These are phyloP conservation scores for Boletus rex-veris DNA, from an alignment of 768 basidiomycete species.

Conservation along the genomic window DNA sequence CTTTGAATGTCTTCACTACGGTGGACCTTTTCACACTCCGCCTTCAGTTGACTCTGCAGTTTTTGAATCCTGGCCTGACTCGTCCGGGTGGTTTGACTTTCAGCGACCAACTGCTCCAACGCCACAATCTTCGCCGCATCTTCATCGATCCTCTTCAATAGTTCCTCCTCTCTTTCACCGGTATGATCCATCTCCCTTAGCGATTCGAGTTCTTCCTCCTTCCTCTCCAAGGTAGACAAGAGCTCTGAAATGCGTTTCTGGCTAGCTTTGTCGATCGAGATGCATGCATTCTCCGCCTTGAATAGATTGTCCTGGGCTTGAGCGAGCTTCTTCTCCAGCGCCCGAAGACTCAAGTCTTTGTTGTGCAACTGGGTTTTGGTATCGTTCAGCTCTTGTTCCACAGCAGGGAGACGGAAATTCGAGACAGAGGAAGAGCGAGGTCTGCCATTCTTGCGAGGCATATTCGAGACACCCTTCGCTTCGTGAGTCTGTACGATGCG, in stretches of 20 bases:
- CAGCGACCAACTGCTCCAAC: constrained; percentile 48
- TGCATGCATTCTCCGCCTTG: constrained; percentile 56
- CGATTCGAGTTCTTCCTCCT: constrained; percentile 55
- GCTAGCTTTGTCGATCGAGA: constrained; percentile 48
- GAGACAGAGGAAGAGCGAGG: constrained; percentile 61
- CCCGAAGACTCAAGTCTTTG: constrained; percentile 44
- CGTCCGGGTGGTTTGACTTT: constrained; percentile 33
- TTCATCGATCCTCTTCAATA: constrained; percentile 66
- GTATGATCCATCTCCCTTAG: constrained; percentile 39
- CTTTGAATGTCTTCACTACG: constrained; percentile 42
- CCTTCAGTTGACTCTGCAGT: constrained; percentile 39
- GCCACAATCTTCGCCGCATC: constrained; percentile 64
- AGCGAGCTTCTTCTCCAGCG: constrained; percentile 45
- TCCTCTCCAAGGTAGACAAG: constrained; percentile 45
- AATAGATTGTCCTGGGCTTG: constrained; percentile 47
- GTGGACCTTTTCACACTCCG: constrained; percentile 39
- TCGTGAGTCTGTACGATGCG: constrained; percentile 36
- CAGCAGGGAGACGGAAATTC: constrained; percentile 42
- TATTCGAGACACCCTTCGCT: constrained; percentile 31
- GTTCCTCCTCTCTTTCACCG: constrained; percentile 53
- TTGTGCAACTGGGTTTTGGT: constrained; percentile 40
- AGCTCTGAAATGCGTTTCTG: constrained; percentile 45
- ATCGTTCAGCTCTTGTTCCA: constrained; percentile 58
- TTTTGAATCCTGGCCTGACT: constrained; percentile 38
- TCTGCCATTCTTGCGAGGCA: constrained; percentile 36